Base-by-base conservation (phyloP, 495 filamentous ascomycete species). In the Evernia prunastri region DNA sequence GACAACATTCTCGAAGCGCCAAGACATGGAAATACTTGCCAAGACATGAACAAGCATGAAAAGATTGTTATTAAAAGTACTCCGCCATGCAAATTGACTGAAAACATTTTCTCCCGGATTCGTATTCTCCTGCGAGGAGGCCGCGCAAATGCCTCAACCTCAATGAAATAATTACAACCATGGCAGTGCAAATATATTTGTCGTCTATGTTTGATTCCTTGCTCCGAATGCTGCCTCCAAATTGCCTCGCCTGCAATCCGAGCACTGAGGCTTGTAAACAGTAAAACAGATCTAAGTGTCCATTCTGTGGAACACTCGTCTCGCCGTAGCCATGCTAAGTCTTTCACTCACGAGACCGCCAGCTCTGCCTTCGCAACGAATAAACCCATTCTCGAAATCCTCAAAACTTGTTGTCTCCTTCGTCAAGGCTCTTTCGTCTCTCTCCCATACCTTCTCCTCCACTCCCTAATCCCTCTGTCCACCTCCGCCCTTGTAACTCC, bases 401-500 rank as follows among this genome's bases (percentile, higher is more conserved):
- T 18, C 4, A 45, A 13, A 27, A 51, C 18, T 33, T 18, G 9
- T 25, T n/a, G 15, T 36, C 51, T 42, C 47, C 27, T 54, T 33
- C 27, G 0, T 63, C 36, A 56, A 25, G 6, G 45, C 42, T 63
- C 36, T 33, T 58, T 63, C 63, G 9, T 40, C 36, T 69, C 71
- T 59, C 61, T 79, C 25, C 85, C 85, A 72, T 84, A 87, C 73
- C 84, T 81, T 73, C 83, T 88, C 71, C 93, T 82, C 93, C 93
- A 97, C 64, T 87, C 84, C 77, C 77, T 78, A 25, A 97, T 83
- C 5, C 92, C 93, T 31, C 79, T 81, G 75, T 94, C 90, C 53
- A 97, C 75, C 80, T 91, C 92, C 4, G 80, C 82, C 73, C 80
- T 84, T n/a, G 81, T 88, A 60, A 96, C 84, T 2, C 94, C 94